These are phyloP conservation scores for Didymosphaeria variabile DNA, from an alignment of 2,329 filamentous ascomycete genomes.

Conservation along the genomic window DNA sequence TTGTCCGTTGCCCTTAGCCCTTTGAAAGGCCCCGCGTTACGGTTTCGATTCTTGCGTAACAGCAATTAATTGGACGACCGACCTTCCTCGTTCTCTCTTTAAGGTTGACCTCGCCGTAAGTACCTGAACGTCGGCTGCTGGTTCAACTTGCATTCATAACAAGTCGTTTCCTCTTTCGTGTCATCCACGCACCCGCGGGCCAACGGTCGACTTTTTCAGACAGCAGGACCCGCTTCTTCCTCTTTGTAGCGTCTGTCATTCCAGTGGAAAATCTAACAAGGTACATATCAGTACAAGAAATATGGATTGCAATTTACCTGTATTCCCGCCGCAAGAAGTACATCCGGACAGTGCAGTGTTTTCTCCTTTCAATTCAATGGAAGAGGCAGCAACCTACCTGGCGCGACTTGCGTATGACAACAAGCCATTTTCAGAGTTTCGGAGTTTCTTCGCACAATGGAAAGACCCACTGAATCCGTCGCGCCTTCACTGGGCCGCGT, in stretches of 20 bases:
- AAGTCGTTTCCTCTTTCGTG: no score
- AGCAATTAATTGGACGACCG: no score
- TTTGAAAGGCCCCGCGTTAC: no score
- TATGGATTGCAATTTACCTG: not conserved
- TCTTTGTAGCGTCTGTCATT: not conserved
- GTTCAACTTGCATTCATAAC: no score
- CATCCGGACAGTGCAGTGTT: not conserved
- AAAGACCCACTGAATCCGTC: not conserved
- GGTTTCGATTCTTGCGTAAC: no score
- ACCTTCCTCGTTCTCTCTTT: no score
- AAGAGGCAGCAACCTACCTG: not conserved
- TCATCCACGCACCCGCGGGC: no score
- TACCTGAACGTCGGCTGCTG: no score
- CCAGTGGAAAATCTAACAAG: not conserved
- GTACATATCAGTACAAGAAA: not conserved
- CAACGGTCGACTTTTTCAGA: not conserved
- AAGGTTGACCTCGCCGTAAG: no score
- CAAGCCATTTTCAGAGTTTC: not conserved
- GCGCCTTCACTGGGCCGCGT: not conserved
- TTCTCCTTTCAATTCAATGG: not conserved
- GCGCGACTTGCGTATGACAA: slow-evolving; percentile 1
- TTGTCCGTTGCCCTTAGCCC: no score
- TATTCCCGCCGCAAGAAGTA: not conserved
- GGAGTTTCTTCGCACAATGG: slow-evolving; percentile 1
- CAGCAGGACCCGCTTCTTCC: not conserved